Base-by-base conservation (phyloP, 805 yeast genomes). In the Schwanniomyces pseudopolymorphus region DNA sequence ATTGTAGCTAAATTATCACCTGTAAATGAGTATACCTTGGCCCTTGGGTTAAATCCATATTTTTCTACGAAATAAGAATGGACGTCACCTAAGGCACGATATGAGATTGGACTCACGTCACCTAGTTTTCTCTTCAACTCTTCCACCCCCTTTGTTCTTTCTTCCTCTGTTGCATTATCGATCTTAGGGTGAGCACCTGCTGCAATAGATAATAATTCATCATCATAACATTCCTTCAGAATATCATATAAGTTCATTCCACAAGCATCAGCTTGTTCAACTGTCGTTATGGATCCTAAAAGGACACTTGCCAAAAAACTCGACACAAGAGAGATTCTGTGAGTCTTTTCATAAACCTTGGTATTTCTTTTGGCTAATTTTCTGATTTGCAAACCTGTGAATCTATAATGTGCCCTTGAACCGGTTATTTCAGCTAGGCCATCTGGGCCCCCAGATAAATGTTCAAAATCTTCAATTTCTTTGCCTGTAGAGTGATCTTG, bases 1-100 rank as follows among this genome's bases (percentile, higher is more conserved):
- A 90, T 84, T 0, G 97, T 90, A 3, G 96, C 96, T 45, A 90
- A 74, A 59, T 90, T 90, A 63, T 90, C 97, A 21, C 97, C 97
- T 0, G 97, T 90, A 59, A 89, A 85, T 1, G 96, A 79, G 54
- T 78, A 84, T 11, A 90, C 73, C 39, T 72, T 66, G 56, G 96
- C 83, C n/a, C 72, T 59, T 1, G 67, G 40, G 10, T 63, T 58
- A 51, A 90, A 81, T 0, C 89, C 89, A 63, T 84, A 90, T 58
- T 77, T 85, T 8, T 70, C 48, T 7, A 73, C 77, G 58, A 84
- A 87, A 62, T 89, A 90, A 0, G 63, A 27, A 1, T 87, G 74
- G 33, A 90, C 75, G 0, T 45, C 20, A 3, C 89, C 88, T 27
- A 74, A 67, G 13, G 76, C 63, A 24, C 75, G 50, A 43, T 74